Conservation (phyloP, 108 stramenopile genomes). For the Nitzschia putrida region DNA sequence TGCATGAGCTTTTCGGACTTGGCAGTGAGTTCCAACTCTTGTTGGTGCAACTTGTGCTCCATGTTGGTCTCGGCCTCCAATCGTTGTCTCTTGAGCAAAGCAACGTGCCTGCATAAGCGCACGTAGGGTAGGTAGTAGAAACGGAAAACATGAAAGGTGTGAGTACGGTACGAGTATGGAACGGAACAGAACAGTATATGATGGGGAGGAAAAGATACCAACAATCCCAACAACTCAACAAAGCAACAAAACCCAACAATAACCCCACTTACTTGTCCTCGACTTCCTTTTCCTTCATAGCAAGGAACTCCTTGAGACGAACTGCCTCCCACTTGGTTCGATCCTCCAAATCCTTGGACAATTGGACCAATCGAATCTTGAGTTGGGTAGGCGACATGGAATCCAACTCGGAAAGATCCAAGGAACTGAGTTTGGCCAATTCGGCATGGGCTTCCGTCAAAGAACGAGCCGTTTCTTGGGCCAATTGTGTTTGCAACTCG, state of each 20-base stretch:
- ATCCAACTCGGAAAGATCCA: conserved; percentile 50
- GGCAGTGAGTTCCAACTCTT: conserved; percentile 53
- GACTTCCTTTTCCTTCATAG: conserved; percentile 80
- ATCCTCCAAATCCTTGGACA: conserved; percentile 75
- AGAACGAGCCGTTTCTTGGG: conserved; percentile 31
- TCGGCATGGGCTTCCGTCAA: conserved; percentile 35
- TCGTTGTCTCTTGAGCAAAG: conserved; percentile 71
- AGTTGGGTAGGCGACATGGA: conserved; percentile 54
- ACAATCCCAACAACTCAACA: too few relatives aligned
- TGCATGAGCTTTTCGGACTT: conserved; percentile 54
- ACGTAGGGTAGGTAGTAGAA: too few relatives aligned
- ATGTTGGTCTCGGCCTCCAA: conserved; percentile 68
- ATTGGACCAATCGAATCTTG: conserved; percentile 67
- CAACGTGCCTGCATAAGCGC: conserved; percentile 62
- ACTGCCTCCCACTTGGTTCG: conserved; percentile 88
- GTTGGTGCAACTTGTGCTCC: conserved; percentile 56
- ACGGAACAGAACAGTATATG: too few relatives aligned
- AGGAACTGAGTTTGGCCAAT: conserved; percentile 30
- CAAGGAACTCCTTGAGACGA: conserved; percentile 74
- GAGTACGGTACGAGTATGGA: neutral
- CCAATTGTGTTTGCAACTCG: conserved; percentile 31
- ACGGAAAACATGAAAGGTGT: too few relatives aligned
- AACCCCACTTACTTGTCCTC: conserved; percentile 36
- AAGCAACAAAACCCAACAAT: too few relatives aligned
- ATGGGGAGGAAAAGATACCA: too few relatives aligned